Percentiles rank a stretch among this genome's conserved stretches.
Evolutionary conservation across 1,139 yeast species (phyloP).

Genomic region (Saccharomyces hybrid): DNA sequence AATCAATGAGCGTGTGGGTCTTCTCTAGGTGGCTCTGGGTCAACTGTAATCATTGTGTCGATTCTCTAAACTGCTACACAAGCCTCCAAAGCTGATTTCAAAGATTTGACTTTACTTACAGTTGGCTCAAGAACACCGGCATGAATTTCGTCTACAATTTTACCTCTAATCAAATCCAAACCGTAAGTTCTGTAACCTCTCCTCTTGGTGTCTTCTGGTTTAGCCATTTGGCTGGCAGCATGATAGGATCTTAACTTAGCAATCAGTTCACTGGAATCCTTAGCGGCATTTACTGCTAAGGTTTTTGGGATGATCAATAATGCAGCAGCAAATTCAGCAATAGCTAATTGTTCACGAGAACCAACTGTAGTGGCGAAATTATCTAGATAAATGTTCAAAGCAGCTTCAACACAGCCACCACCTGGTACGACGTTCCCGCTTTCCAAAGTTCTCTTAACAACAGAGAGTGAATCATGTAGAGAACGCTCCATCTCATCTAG

Average conservation of each 20-base stretch:
- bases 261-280: constrained; percentile 89
- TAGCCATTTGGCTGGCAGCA: constrained; percentile 86
- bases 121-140: constrained; percentile 95
- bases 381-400: constrained; percentile 88
- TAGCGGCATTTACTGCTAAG: constrained; percentile 93
- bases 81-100: constrained; percentile 95
- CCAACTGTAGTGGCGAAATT: constrained; percentile 97
- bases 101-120: constrained; percentile 80
- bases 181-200: constrained; percentile 86
- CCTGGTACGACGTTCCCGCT: constrained; percentile 97
- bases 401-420: constrained; percentile 98
- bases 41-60: constrained; percentile 96
- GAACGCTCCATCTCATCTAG: constrained; percentile 98
- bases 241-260: constrained; percentile 95
- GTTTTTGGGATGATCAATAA: constrained; percentile 92
- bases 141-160: constrained; percentile 74
- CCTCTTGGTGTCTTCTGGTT: constrained; percentile 72
- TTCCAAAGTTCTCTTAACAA: constrained; percentile 92
- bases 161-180: constrained; percentile 82
- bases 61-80: constrained; percentile 95
- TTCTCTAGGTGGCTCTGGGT: constrained; percentile 90
- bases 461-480: constrained; percentile 86
- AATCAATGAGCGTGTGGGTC: constrained; percentile 64
- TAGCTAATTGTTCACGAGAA: constrained; percentile 94
- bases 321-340: constrained; percentile 93